phyloP scores from a whole-genome alignment of 371 early-diverging fungal genomes.

The Mucor circinelloides region DNA sequence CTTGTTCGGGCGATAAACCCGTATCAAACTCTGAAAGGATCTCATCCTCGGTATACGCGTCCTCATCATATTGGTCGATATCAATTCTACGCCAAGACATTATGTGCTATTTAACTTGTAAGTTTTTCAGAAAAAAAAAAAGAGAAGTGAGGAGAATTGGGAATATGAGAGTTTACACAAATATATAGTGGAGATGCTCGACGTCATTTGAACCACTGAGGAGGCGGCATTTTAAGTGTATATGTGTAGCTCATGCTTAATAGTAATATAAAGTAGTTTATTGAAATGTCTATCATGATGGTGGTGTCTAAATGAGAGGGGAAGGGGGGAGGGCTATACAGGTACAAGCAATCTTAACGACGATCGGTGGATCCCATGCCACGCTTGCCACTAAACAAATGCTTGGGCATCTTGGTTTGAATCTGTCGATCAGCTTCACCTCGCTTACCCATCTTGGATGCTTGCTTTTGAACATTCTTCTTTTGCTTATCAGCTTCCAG shows the following conservation, averaged over 20 bases:
- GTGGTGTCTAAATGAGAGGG: too few species aligned
- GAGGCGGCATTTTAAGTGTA: background rate
- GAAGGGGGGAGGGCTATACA: too few species aligned
- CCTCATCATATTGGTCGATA: conserved; percentile 85
- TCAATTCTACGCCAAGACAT: conserved; percentile 79
- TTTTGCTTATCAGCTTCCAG: conserved; percentile 76
- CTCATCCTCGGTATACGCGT: conserved; percentile 71
- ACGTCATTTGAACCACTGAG: background rate
- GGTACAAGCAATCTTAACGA: too few species aligned
- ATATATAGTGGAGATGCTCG: background rate
- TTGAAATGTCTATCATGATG: too few species aligned
- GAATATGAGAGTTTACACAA: background rate
- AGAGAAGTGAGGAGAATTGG: background rate
- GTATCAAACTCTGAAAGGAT: conserved; percentile 46
- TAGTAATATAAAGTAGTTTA: too few species aligned
- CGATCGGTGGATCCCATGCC: conserved; percentile 80
- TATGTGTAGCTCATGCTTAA: too few species aligned
- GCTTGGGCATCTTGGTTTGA: conserved; percentile 92
- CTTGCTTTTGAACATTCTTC: conserved; percentile 67
- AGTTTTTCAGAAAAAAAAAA: background rate
- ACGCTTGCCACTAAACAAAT: conserved; percentile 95
- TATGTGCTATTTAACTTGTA: background rate
- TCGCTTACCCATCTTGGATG: conserved; percentile 79
- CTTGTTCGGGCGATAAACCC: conserved; percentile 53
- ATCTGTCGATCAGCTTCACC: conserved; percentile 95